These are phyloP conservation scores for Salvia hispanica DNA, from an alignment of 257 asterid species.

Conservation along the genomic window DNA sequence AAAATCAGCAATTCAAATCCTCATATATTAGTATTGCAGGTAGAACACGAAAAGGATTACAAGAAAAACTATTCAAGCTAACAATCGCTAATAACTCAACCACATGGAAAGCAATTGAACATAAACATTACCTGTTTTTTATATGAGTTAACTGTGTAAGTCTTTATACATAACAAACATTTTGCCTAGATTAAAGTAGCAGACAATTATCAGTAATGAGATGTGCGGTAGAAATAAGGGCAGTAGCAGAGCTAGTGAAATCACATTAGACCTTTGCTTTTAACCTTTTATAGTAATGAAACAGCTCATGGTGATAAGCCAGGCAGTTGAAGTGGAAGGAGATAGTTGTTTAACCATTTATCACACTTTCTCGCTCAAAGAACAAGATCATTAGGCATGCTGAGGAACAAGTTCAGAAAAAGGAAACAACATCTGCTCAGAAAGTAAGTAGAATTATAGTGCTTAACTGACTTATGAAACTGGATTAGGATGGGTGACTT, in stretches of 20 bases:
- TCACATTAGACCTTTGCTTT: background rate
- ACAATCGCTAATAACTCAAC: conserved; percentile 20
- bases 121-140: conserved; percentile 7
- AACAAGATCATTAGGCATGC: conserved; percentile 20
- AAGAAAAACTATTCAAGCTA: background rate
- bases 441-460: too few species aligned
- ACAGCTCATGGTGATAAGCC: conserved; percentile 4
- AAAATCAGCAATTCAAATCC: conserved; percentile 16
- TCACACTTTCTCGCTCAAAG: conserved; percentile 5
- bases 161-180: background rate
- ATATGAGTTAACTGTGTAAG: background rate
- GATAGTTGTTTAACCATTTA: conserved; percentile 2
- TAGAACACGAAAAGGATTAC: background rate
- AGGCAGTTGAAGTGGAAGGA: background rate
- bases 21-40: conserved; percentile 9
- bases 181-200: too few species aligned
- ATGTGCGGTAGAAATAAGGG: background rate
- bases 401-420: conserved; percentile 4
- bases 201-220: too few species aligned
- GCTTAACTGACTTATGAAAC: too few species aligned
- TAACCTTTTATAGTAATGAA: background rate
- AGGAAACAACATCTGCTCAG: background rate
- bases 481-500: too few species aligned
- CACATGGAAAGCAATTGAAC: background rate
- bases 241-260: conserved; percentile 4